Base-by-base conservation (phyloP, 768 basidiomycete genomes). In the Amanita polypyramis region DNA sequence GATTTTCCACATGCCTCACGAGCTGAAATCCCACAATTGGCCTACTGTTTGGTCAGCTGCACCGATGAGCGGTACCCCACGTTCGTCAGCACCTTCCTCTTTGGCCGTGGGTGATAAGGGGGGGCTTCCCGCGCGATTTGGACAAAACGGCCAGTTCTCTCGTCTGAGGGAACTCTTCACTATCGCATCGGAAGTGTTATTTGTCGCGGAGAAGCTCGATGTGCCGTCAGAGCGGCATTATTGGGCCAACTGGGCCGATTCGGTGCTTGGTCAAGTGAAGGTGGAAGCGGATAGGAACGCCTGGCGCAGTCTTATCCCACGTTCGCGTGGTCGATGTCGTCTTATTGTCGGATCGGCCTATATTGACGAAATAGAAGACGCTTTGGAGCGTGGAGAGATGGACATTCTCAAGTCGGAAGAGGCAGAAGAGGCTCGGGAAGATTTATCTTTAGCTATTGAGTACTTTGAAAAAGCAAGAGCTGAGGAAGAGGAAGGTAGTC, bases 1-100 rank as follows among this genome's bases (percentile, higher is more conserved):
- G 5, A 81, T 83, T 49, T 77, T 85, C 58, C 76, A 81, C 58
- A 82, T 82, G 81, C 82, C 81, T 1, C 79, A 78, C 54, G 69
- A 66, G 15, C 27, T 27, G 14, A 23, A 15, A 8, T 5, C 41
- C 12, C 40, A 20, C 20, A 12, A 6, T 17, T 23, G 35, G 19
- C n/a, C 39, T 10, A 38, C 15, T 34, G 23, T 32, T 20, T 23
- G 37, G 12, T 44, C 40, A 2, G 2, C 35, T 7, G 35, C 35
- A 3, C n/a, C 35, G 15, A 36, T 17, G 35, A 14, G n/a, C 6
- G 6, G 47, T 25, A n/a, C 27, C 36, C 12, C 19, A 48, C 43
- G 14, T 49, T 43, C 35, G 51, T 36, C 36, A 4, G 29, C 35
- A 38, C 2, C 52, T 42, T 27, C 51, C 39, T 25, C 41, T 36